phyloP scores from a whole-genome alignment of 768 basidiomycete genomes.

The Leccinellum albellum region DNA sequence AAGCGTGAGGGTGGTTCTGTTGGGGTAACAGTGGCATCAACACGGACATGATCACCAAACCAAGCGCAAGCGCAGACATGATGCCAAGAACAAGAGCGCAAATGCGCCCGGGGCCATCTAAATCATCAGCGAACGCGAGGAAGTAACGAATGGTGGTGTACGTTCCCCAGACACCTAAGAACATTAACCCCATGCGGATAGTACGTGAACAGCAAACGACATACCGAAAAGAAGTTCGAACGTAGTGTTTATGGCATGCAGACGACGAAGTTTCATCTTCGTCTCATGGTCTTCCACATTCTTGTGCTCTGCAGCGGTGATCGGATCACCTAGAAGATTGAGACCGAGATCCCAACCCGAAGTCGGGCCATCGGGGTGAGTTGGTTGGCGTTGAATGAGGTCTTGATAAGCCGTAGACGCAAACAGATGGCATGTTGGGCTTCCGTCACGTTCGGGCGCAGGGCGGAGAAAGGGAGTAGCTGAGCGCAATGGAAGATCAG shows the following conservation, averaged over 20 bases:
- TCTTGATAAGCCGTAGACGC: conserved; percentile 35
- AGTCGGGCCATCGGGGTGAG: conserved; percentile 39
- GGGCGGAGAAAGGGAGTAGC: conserved; percentile 21
- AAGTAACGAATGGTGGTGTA: conserved; percentile 67
- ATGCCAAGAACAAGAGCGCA: conserved; percentile 26
- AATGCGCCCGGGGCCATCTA: conserved; percentile 40
- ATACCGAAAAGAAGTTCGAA: conserved; percentile 38
- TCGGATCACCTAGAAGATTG: conserved; percentile 30
- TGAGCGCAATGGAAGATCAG: conserved; percentile 15
- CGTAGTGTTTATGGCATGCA: conserved; percentile 26
- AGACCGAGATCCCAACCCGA: conserved; percentile 30
- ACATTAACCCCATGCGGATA: not conserved
- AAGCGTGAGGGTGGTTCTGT: conserved; percentile 7
- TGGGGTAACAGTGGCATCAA: conserved; percentile 38
- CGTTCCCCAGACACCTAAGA: conserved; percentile 51
- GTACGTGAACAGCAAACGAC: conserved; percentile 8
- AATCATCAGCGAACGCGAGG: conserved; percentile 49
- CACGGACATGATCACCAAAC: conserved; percentile 33
- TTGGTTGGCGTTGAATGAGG: conserved; percentile 36
- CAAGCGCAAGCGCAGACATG: conserved; percentile 20
- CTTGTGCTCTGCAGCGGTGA: conserved; percentile 31
- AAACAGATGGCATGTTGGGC: conserved; percentile 13
- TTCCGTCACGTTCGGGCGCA: conserved; percentile 11
- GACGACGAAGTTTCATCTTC: conserved; percentile 33
- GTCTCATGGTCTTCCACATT: conserved; percentile 24